Evolutionary conservation across 2,329 filamentous ascomycete species (phyloP), one percentile per base, ranked within the genome.

Genomic region (Aspergillus pseudoterreus): DNA sequence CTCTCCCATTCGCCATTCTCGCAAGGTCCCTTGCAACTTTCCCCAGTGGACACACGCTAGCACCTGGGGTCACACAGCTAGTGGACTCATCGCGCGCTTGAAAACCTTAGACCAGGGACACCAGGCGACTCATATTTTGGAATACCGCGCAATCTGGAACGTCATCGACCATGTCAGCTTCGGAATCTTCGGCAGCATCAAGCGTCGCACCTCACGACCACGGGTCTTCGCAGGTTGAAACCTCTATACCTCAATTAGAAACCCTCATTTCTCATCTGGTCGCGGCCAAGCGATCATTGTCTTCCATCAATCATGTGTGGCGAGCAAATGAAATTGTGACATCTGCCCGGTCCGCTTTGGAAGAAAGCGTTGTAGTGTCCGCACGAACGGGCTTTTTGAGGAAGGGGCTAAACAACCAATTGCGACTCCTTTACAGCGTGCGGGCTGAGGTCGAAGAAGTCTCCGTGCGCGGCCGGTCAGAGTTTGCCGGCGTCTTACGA

Each of bases 241-340:
- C 58, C 12, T 49, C 58, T 12, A 60, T 66, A 48, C 69, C 67
- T 33, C 64, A 66, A 21, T 82, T 95, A 64, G 90, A 95, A 61
- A 84, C 83, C 21, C 83, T 97, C 41, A 88, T 96, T 50, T 82
- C 84, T 48, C 85, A 95, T 72, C 86, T 96, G 33, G 83, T 96
- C 38, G 86, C 87, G 27, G 88, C 92, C 8, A 96, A 96, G 69
- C 84, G 90, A 42, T 92, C 92, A 1, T 81, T 97, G 4, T 88
- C 88, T 14, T 90, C 90, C 10, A 91, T 95, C 68, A 83, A 80
- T 39, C 85, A 88, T 54, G 90, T 96, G 47, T 86, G 89, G 67
- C 88, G 89, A 53, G 92, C 91, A 58, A 92, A 94, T 66, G 88
- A 95, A 64, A 85, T 96, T 50, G 87, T 94, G 42, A 90, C 83